phyloP scores from a whole-genome alignment of 1,284 basidiomycete genomes.

The Rhodotorula sp. region DNA sequence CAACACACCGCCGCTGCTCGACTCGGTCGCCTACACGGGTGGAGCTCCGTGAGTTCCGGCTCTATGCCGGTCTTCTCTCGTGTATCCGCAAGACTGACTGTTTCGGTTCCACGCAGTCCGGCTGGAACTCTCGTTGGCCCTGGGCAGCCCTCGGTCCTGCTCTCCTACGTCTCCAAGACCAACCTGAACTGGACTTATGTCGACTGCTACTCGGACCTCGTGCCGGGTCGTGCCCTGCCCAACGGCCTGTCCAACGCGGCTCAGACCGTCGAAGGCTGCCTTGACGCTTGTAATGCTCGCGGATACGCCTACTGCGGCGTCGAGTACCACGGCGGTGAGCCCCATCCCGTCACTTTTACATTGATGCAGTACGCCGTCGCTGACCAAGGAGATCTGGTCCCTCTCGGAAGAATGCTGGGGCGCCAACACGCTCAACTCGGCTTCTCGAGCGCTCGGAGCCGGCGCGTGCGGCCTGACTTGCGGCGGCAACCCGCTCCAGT shows the following conservation, averaged over 20 bases:
- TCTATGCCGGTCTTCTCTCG: too few relatives aligned
- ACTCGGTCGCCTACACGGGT: conserved; percentile 19
- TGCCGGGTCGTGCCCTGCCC: conserved; percentile 22
- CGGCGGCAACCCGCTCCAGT: conserved; percentile 19
- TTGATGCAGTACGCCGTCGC: not conserved
- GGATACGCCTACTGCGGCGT: conserved; percentile 27
- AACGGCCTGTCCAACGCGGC: conserved; percentile 15
- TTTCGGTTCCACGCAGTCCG: not conserved
- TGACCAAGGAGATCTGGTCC: not conserved
- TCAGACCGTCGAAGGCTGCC: conserved; percentile 26
- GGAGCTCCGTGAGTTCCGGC: conserved; percentile 1
- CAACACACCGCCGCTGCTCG: conserved; percentile 4
- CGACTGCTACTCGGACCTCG: conserved; percentile 33
- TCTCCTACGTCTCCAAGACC: conserved; percentile 1
- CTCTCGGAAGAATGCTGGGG: conserved; percentile 28
- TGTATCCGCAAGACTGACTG: not conserved
- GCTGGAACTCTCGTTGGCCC: conserved; percentile 10
- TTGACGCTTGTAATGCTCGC: conserved; percentile 21
- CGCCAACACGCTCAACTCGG: conserved; percentile 18
- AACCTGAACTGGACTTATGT: conserved; percentile 11
- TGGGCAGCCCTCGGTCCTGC: conserved; percentile 23
- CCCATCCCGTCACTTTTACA: too few relatives aligned
- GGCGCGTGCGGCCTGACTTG: conserved; percentile 21
- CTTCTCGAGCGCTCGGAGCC: conserved; percentile 10
- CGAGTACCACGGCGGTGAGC: conserved; percentile 16